These are phyloP conservation scores for Linaria vulgaris DNA, from an alignment of 257 asterid species.

Conservation along the genomic window DNA sequence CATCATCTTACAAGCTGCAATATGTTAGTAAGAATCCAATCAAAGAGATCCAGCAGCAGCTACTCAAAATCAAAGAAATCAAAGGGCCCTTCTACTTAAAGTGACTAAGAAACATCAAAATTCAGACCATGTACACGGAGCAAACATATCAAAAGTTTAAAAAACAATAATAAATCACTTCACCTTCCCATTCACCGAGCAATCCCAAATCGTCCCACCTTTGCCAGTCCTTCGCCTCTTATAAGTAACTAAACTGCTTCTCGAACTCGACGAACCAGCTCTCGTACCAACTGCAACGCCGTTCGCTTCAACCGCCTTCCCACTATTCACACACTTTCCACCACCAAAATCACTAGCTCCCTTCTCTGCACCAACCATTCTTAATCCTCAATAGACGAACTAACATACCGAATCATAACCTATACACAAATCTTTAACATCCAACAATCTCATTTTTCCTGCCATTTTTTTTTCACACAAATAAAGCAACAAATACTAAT, in stretches of 20 bases:
- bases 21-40: background rate
- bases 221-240: slow-evolving; percentile 62
- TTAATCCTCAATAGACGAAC: slow-evolving; percentile 30
- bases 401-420: slow-evolving; percentile 27
- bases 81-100: too few species aligned
- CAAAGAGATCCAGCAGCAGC: background rate
- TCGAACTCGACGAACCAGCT: slow-evolving; percentile 35
- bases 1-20: background rate
- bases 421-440: slow-evolving; percentile 18
- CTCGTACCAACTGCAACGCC: slow-evolving; percentile 31
- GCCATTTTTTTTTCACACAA: slow-evolving; percentile 27
- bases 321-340: slow-evolving; percentile 25
- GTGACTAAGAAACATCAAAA: background rate
- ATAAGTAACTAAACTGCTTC: slow-evolving; percentile 53
- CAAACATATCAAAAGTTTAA: slow-evolving; percentile 7
- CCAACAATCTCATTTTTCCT: slow-evolving; percentile 29
- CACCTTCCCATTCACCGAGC: slow-evolving; percentile 46
- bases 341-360: slow-evolving; percentile 33
- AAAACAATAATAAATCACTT: slow-evolving; percentile 19
- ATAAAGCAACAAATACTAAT: too few species aligned
- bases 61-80: too few species aligned
- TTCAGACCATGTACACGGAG: background rate
- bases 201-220: slow-evolving; percentile 28
- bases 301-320: slow-evolving; percentile 31
- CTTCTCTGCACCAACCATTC: slow-evolving; percentile 46